Percentiles rank a stretch among this genome's conserved stretches.
Evolutionary conservation across 2,329 filamentous ascomycete genomes (phyloP).

Genomic region (Colletotrichum sp.): DNA sequence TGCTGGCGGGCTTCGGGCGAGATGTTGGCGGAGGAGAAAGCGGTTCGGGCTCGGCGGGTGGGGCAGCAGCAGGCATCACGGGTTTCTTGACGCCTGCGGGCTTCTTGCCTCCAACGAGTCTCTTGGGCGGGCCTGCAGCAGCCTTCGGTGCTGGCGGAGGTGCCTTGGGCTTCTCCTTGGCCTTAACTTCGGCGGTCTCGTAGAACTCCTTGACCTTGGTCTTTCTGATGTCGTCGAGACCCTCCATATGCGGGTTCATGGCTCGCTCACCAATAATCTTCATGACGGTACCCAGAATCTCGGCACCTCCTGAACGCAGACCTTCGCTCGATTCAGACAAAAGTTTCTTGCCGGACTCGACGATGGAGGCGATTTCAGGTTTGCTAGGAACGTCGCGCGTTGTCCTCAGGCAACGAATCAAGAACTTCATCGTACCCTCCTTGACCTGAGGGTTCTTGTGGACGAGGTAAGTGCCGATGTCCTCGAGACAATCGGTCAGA

Average conservation of each 20-base stretch:
- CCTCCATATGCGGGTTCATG: conserved; percentile 92
- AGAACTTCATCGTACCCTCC: conserved; percentile 90
- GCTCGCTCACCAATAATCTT: conserved; percentile 97
- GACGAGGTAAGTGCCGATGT: conserved; percentile 81
- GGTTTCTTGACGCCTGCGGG: conserved; percentile 50
- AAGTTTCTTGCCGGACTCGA: conserved; percentile 88
- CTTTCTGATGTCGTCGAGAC: conserved; percentile 93
- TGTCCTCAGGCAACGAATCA: conserved; percentile 85
- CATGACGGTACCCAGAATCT: conserved; percentile 93
- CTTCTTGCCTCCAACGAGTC: conserved; percentile 47
- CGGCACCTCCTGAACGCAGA: conserved; percentile 86
- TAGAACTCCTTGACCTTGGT: conserved; percentile 94
- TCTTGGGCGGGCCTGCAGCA: conserved; percentile 46
- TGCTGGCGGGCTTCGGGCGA: conserved; percentile 51
- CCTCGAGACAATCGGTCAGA: conserved; percentile 87
- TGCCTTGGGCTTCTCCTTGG: conserved; percentile 79
- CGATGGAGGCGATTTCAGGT: conserved; percentile 81
- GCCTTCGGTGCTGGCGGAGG: conserved; percentile 64
- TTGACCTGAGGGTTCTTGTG: conserved; percentile 99
- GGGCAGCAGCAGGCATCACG: conserved; percentile 28
- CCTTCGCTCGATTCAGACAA: conserved; percentile 87
- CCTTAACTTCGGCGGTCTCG: conserved; percentile 61
- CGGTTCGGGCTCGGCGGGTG: conserved; percentile 51
- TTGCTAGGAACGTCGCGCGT: conserved; percentile 86
- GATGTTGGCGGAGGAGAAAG: conserved; percentile 64